Base-by-base conservation (phyloP, 768 basidiomycete species). In the Tylopilus subfusipes region DNA sequence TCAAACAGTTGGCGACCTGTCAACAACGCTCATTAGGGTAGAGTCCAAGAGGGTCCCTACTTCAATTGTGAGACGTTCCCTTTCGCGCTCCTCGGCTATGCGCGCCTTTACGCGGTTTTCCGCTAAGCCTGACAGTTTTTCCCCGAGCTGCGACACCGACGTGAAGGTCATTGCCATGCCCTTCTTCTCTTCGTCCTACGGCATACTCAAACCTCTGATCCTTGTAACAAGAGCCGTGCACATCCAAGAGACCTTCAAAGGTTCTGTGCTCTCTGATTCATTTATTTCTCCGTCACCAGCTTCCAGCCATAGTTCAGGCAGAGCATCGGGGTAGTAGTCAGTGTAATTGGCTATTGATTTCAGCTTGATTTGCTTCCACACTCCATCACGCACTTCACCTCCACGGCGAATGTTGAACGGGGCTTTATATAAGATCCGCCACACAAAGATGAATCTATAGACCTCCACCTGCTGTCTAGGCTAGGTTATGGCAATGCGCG, bases 121-220 rank as follows among this genome's bases (percentile, higher is more conserved):
- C 33, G 93, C 81, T 24, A 95, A 72, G 18, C 67, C 64, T 5
- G 85, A 81, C 16, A 98, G 74, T 47, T 82, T 77, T 70, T 98
- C 94, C 59, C 89, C 79, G 42, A 97, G 79, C 62, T 89, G 86
- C 0, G 90, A 87, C 12, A 93, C 86, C 18, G 98, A 77, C 0
- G 96, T 93, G 67, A 97, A 99, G 18, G 94, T 95, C 94, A 98
- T 98, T 3, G 97, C 94, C 88, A 95, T 95, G 40, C 93, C 93
- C 21, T 92, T 64, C 68, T 90, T 93, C 66, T 94, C 92, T 65
- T 87, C 82, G 52, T 88, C 90, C 88, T 90, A 54, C 30, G 45
- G 36, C 22, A 31, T 27, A 33, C 45, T 55, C 50, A 29, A 49
- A 31, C 19, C 36, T n/a, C 31, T 31, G 11, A 14, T 21, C 27